These are phyloP conservation scores for Selaginella tamariscina DNA, from an alignment of 75 land plant genomes.

Conservation along the genomic window DNA sequence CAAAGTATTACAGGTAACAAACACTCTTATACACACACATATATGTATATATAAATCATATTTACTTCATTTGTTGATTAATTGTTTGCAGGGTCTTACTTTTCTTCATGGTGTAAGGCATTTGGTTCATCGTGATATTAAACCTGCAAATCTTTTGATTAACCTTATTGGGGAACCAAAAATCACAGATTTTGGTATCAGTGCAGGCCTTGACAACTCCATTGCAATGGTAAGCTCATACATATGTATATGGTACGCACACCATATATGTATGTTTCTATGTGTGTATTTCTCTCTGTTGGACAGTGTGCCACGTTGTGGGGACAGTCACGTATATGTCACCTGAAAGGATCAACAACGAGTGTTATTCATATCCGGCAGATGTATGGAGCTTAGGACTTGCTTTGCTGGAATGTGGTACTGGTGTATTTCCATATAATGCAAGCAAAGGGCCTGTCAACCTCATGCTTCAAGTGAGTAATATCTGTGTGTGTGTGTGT, in stretches of 20 bases:
- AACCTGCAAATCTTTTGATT: slow-evolving; percentile 93
- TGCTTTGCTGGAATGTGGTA: slow-evolving; percentile 85
- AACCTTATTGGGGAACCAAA: slow-evolving; percentile 95
- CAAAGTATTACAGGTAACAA: slow-evolving; percentile 58
- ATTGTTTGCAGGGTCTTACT: slow-evolving; percentile 46
- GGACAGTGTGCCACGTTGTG: slow-evolving; percentile 93
- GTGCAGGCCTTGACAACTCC: slow-evolving; percentile 92
- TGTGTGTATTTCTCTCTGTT: neutral
- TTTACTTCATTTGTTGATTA: neutral
- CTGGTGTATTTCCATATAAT: slow-evolving; percentile 88
- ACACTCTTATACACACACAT: neutral
- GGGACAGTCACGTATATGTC: slow-evolving; percentile 99
- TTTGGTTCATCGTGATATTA: slow-evolving; percentile 93
- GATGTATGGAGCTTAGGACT: slow-evolving; percentile 98
- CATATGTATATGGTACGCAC: neutral
- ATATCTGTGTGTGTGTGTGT: too few species aligned
- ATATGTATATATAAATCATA: too few species aligned
- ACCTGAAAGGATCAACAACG: slow-evolving; percentile 91
- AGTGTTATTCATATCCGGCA: slow-evolving; percentile 86
- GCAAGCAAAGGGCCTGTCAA: slow-evolving; percentile 90
- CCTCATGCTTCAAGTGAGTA: slow-evolving; percentile 95
- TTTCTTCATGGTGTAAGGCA: slow-evolving; percentile 80
- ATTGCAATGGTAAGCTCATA: slow-evolving; percentile 91
- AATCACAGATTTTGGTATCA: slow-evolving; percentile 97
- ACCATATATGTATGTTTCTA: neutral